Percentiles rank a stretch among this genome's conserved stretches.
phyloP scores from a whole-genome alignment of 768 basidiomycete genomes.

The Tylopilus vinaceipallidus region DNA sequence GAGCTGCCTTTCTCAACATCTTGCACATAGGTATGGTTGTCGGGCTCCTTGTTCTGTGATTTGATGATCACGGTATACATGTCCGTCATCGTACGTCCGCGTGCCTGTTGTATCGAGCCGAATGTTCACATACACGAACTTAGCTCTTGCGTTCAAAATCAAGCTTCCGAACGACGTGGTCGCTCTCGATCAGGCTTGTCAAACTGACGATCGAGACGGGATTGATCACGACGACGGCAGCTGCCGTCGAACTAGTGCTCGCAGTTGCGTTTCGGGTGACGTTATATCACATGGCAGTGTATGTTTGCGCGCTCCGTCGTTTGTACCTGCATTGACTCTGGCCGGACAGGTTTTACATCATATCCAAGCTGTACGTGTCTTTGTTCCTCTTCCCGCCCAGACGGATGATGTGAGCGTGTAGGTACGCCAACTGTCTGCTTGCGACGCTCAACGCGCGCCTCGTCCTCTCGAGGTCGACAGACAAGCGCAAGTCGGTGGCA shows the following conservation, averaged over 20 bases:
- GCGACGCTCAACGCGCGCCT: conserved; percentile 8
- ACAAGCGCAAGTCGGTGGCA: neutral
- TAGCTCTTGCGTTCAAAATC: conserved; percentile 7
- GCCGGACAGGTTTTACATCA: neutral
- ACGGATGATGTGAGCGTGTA: too few relatives aligned
- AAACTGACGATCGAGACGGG: conserved; percentile 13
- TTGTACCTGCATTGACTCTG: too few relatives aligned
- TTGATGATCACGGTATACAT: conserved; percentile 10
- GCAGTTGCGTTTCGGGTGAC: conserved; percentile 7
- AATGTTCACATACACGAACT: too few relatives aligned
- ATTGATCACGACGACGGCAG: conserved; percentile 10
- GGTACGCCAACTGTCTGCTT: conserved; percentile 14
- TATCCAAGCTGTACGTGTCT: neutral
- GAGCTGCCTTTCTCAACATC: too few relatives aligned
- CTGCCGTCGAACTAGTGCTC: conserved; percentile 4
- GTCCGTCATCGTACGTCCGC: conserved; percentile 1
- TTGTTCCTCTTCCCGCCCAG: too few relatives aligned
- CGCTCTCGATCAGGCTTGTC: neutral
- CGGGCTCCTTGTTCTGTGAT: conserved; percentile 10
- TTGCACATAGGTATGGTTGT: conserved; percentile 5
- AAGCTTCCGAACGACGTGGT: neutral
- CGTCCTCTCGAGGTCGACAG: neutral
- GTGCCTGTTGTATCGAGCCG: too few relatives aligned
- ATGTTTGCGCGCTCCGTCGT: neutral
- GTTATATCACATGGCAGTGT: conserved; percentile 10